A percentile compares a stretch with the other conserved stretches of the same genome.
phyloP scores from a whole-genome alignment of 805 yeast genomes.

The Barnettozyma populi region DNA sequence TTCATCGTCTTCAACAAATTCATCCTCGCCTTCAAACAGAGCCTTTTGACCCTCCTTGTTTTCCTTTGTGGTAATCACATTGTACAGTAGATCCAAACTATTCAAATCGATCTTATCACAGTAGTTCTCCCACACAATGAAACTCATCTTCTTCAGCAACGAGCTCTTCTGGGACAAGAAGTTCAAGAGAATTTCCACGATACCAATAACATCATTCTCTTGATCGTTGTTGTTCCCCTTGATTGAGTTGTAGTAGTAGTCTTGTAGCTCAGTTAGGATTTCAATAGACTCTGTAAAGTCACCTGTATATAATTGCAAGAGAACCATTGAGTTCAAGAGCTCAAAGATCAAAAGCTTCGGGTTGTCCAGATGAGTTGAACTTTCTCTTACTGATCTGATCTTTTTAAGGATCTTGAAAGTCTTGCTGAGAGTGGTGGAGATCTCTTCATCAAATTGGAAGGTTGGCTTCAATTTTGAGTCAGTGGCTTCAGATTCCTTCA shows the following conservation, averaged over 20 bases:
- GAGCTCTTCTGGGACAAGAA: slow-evolving; percentile 53
- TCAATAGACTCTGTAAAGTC: slow-evolving; percentile 63
- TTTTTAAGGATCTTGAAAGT: slow-evolving; percentile 44
- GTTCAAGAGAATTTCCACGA: slow-evolving; percentile 55
- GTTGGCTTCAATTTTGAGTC: slow-evolving; percentile 21
- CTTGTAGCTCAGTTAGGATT: slow-evolving; percentile 65
- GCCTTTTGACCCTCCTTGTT: slow-evolving; percentile 74
- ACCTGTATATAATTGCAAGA: slow-evolving; percentile 73
- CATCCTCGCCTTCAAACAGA: slow-evolving; percentile 63
- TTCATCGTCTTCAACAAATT: slow-evolving; percentile 40
- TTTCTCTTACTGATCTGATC: slow-evolving; percentile 33
- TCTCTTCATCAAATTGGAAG: slow-evolving; percentile 52
- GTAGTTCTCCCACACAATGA: slow-evolving; percentile 53
- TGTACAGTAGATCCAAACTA: slow-evolving; percentile 46
- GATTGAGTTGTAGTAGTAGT: slow-evolving; percentile 46
- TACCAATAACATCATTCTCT: slow-evolving; percentile 42
- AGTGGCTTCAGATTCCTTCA: slow-evolving; percentile 23
- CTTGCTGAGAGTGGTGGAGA: slow-evolving; percentile 41
- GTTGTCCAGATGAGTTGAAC: slow-evolving; percentile 24
- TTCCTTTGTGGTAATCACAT: slow-evolving; percentile 61
- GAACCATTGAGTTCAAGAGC: slow-evolving; percentile 66
- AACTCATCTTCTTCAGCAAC: slow-evolving; percentile 51
- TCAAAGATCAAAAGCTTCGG: slow-evolving; percentile 61
- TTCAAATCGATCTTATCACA: slow-evolving; percentile 37
- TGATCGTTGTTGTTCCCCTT: slow-evolving; percentile 29